Base-by-base conservation (phyloP, 768 basidiomycete species). In the Lentinus tigrinus region DNA sequence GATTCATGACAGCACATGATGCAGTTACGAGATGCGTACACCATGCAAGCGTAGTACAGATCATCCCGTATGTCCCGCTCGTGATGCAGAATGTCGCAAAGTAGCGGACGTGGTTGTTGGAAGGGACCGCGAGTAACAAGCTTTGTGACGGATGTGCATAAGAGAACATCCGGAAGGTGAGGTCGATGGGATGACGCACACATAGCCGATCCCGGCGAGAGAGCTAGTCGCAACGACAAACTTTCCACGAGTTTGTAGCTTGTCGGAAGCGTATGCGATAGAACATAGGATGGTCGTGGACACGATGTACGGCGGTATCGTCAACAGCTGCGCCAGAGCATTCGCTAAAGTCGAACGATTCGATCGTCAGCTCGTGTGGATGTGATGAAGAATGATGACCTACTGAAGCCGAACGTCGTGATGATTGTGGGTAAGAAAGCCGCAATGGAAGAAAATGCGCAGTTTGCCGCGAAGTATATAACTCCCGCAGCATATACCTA, bases 351-450 rank as follows among this genome's bases (percentile, higher is more conserved):
- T 66, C 17, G 52, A 64, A 52, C 19, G 56, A 34, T 16, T 27
- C 13, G 50, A 10, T 52, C 19, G 16, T 28, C 34, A 44, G 37
- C 36, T 24, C 72, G 85, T 42, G 50, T 28, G 27, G 87, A 85
- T 79, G 56, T 78, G 82, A 28, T 83, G 84, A 56, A 88, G 27
- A n/a, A 36, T 6, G 14, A 40, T 72, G 74, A 74, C 88, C 50
- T 54, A 90, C 89, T 81, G 62, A 80, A 85, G 27, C 88, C 88
- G 56, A 92, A 84, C 0, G 86, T 89, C 48, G 76, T 78, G 46
- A 93, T 83, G 64, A 93, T 90, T 2, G 90, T 93, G 2, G 92
- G 92, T 54, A 94, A 73, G 74, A 94, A 94, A 0, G 90, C 89
- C 24, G 87, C 85, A 34, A 88, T 88, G 7, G 91, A 89, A n/a